phyloP scores from a whole-genome alignment of 2,329 filamentous ascomycete species.

The Neofusicoccum parvum region DNA sequence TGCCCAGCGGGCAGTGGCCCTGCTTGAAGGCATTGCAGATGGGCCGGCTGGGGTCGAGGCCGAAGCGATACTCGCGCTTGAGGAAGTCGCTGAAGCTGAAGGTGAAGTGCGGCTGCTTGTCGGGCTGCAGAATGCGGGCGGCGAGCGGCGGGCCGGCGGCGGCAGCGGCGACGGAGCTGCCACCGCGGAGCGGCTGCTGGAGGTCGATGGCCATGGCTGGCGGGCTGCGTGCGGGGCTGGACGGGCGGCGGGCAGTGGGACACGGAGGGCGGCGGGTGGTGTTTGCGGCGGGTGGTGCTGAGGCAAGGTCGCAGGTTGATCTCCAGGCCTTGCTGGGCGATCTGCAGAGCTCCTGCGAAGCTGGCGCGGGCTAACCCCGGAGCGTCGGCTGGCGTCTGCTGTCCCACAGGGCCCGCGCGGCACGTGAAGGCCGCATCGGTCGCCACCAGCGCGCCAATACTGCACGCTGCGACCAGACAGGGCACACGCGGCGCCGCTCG shows the following conservation, averaged over 20 bases:
- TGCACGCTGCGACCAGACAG: neutral
- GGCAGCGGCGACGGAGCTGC: neutral
- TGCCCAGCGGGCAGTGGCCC: constrained; percentile 84
- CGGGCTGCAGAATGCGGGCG: constrained; percentile 33
- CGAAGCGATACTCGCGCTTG: constrained; percentile 79
- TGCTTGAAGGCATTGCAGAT: constrained; percentile 84
- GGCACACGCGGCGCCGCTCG: neutral
- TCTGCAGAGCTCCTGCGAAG: neutral
- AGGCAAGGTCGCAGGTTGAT: neutral
- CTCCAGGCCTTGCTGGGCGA: neutral
- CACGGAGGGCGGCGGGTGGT: neutral
- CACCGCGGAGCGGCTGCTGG: constrained; percentile 1
- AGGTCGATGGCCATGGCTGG: constrained; percentile 11
- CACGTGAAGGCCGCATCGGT: constrained; percentile 3
- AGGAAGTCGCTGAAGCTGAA: constrained; percentile 90
- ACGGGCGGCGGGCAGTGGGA: neutral
- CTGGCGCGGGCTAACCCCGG: neutral
- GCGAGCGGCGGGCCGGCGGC: constrained; percentile 26
- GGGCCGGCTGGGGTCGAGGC: constrained; percentile 68
- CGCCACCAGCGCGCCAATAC: neutral
- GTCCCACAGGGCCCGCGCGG: neutral
- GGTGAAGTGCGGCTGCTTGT: constrained; percentile 52
- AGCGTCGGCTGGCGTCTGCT: neutral
- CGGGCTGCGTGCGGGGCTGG: neutral
- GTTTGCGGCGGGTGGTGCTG: neutral